Percentiles rank a stretch among this genome's conserved stretches.
Evolutionary conservation across 2,329 filamentous ascomycete genomes (phyloP).

Genomic region (Pseudohalonectria lignicola): DNA sequence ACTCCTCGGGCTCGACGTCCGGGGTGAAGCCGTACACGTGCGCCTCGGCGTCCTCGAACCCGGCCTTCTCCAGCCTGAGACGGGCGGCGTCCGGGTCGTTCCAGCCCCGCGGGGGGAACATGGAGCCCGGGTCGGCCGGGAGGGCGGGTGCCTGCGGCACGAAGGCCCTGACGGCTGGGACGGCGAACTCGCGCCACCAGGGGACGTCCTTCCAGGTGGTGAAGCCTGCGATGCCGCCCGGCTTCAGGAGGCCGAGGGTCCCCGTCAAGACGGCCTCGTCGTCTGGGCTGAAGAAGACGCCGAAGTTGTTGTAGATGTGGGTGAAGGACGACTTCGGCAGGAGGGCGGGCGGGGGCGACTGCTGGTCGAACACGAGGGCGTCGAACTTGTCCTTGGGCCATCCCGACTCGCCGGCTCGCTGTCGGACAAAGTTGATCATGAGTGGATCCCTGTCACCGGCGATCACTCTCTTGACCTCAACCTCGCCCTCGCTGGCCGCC

Average conservation of each 20-base stretch:
- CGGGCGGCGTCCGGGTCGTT: not conserved
- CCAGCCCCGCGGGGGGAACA: conserved; percentile 1
- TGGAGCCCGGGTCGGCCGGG: not conserved
- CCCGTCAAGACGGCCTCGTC: not conserved
- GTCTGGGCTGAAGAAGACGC: not conserved
- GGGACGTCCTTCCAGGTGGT: not conserved
- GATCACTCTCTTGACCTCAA: not conserved
- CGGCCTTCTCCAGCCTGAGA: not conserved
- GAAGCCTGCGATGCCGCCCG: conserved; percentile 1
- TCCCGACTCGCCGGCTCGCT: not conserved
- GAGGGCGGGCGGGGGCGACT: not conserved
- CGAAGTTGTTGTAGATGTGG: conserved; percentile 1
- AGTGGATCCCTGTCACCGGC: conserved; percentile 2
- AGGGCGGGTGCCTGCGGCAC: not conserved
- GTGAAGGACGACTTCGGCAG: not conserved
- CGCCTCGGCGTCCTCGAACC: not conserved
- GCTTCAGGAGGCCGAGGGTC: not conserved
- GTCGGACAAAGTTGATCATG: not conserved
- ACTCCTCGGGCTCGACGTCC: not conserved
- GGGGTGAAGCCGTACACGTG: not conserved
- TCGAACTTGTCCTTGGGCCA: conserved; percentile 1
- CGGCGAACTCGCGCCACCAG: conserved; percentile 22
- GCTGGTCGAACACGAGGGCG: not conserved
- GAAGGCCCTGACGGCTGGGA: conserved; percentile 38
- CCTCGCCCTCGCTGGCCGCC: not conserved